Base-by-base conservation (phyloP, 441 rosid genomes). In the Gossypium schwendimanii region DNA sequence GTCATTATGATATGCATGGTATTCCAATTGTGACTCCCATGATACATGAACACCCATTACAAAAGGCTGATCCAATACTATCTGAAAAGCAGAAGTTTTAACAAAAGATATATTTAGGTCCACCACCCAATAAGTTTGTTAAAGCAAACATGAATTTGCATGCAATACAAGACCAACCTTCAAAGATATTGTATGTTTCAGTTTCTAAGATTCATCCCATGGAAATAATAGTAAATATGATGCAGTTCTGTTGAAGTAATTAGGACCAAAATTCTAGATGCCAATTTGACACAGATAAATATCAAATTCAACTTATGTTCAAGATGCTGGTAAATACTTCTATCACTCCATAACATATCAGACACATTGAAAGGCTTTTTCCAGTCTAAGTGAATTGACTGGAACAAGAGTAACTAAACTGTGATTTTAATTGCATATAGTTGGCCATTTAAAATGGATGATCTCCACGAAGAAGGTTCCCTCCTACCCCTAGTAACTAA, bases 21-120 rank as follows among this genome's bases (percentile, higher is more conserved):
- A 96, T 89, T 93, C 98, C 77, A 96, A 79, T 81, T 93, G 97
- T 20, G 99, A 93, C 65, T 96, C 98, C 99, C 98, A 96, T 50
- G 86, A 83, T 52, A 92, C 88, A 80, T 92, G 97, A 81, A 93
- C 96, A 71, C 98, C 99, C 95, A 93, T 94, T 65, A 83, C 88
- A 74, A 88, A 86, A 77, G 98, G 99, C 74, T 92, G 99, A 86
- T 96, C 99, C 85, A 96, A 77, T 78, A 93, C 89, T 82, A 96
- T 88, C 99, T 96, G 98, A 74, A 81, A 70, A 78, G 59, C 55
- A 74, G 73, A 55, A 70, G 70, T 69, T 47, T 72, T 4, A 55
- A 71, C 44, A 26, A 26, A 17, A 50, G 36, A 20, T 23, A 73
- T 60, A 21, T 12, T 73, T 3, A 50, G 14, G 54, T 14, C 63